Evolutionary conservation across 331 rosid genomes (phyloP).

Genomic region (Cydonia oblonga): DNA sequence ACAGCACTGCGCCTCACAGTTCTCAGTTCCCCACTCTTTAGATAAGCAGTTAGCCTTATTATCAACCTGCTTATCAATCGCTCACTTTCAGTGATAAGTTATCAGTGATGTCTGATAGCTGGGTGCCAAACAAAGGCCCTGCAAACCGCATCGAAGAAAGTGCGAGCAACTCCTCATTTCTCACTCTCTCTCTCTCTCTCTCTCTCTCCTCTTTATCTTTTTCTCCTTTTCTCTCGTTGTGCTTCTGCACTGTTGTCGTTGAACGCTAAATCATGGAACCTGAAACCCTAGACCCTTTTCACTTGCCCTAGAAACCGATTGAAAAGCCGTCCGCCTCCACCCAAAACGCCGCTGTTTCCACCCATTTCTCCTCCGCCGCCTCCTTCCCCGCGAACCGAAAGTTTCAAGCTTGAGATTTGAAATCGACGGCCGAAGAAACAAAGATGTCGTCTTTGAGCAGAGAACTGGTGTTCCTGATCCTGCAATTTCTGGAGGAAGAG

Average conservation of each 20-base stretch:
- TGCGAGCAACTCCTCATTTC: conserved; percentile 1
- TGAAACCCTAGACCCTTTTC: conserved; percentile 17
- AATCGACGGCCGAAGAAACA: not conserved
- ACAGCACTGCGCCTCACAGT: not conserved
- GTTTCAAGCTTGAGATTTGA: not conserved
- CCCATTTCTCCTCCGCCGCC: not conserved
- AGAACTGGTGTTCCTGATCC: conserved; percentile 39
- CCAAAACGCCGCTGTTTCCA: conserved; percentile 3
- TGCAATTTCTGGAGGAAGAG: conserved; percentile 53
- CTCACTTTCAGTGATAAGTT: not conserved
- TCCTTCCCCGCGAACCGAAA: not conserved
- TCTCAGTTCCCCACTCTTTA: not conserved
- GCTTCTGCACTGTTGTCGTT: conserved; percentile 10
- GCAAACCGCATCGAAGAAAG: conserved; percentile 24
- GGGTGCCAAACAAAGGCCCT: conserved; percentile 12
- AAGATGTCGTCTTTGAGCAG: conserved; percentile 44
- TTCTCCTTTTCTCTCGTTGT: not conserved
- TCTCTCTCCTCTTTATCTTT: conserved; percentile 4
- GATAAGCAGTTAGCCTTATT: accelerated
- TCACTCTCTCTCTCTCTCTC: not conserved
- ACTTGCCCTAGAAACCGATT: not conserved
- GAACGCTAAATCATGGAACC: conserved; percentile 7
- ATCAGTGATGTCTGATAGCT: not conserved
- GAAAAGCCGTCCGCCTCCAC: not conserved
- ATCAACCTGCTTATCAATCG: accelerated